Base-by-base conservation (phyloP, 345 rosid genomes). In the Aethionema arabicum region DNA sequence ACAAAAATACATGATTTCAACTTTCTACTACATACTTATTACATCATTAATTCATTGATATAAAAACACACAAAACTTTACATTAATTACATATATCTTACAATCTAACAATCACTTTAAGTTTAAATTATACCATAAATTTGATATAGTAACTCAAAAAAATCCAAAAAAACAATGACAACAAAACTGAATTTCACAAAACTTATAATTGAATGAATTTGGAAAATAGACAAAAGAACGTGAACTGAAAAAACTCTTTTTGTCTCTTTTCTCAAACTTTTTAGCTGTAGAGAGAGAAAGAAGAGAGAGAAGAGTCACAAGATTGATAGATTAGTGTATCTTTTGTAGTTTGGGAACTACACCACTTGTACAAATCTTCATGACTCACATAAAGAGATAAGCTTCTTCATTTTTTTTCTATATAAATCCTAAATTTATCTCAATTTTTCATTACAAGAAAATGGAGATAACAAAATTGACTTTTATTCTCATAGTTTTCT, bases 351-450 rank as follows among this genome's bases (percentile, higher is more conserved):
- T 64, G 60, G 68, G 14, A 64, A 52, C 52, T 56, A 56, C n/a
- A n/a, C n/a, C 10, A 46, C 49, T 38, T 70, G 60, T 70, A 57
- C n/a, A 21, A 21, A 21, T 59, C 57, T 51, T 69, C 69, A 70
- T 70, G 74, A 63, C 31, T 63, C 16, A 36, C 65, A 63, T 63
- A 38, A 57, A 49, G 43, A 43, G 70, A 70, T 70, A 70, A 70
- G 65, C 47, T 57, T 69, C 32, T 70, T 37, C 40, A 1, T 6
- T 37, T 6, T 37, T 37, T 4, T 58, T 16, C 39, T 59, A 52
- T 65, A 59, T 63, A 64, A 13, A 50, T 15, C 43, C 35, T 1
- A 27, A 45, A 45, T 21, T 51, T 67, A 37, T 32, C 63, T 12
- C 9, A 52, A 1, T 13, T 8, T 44, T 46, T 54, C 52, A 46